Conservation (phyloP, 257 asterid genomes). For the Plectranthus barbatus region DNA sequence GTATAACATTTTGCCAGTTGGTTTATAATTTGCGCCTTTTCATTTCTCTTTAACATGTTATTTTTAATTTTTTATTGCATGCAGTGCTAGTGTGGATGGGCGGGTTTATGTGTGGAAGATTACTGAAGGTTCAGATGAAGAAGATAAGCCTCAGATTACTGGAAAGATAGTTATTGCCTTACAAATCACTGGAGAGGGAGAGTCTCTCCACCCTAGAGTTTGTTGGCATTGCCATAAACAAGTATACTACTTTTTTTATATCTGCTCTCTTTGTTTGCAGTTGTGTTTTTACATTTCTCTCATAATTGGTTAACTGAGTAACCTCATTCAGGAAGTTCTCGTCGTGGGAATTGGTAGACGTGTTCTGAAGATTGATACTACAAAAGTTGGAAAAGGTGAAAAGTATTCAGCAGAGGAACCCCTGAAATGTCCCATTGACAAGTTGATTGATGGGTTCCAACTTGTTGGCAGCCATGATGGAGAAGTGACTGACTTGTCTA, state of each 20-base stretch:
- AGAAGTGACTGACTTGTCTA: constrained; percentile 91
- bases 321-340: constrained; percentile 69
- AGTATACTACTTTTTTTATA: constrained; percentile 30
- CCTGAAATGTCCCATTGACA: constrained; percentile 62
- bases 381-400: constrained; percentile 84
- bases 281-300: background rate
- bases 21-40: constrained; percentile 7
- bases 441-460: constrained; percentile 81
- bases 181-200: constrained; percentile 80
- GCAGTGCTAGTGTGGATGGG: constrained; percentile 96
- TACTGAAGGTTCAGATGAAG: constrained; percentile 90
- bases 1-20: constrained; percentile 29
- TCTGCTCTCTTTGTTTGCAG: background rate
- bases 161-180: constrained; percentile 72
- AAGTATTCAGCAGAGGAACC: constrained; percentile 84
- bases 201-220: constrained; percentile 85
- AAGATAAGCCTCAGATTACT: constrained; percentile 83
- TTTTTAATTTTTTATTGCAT: constrained; percentile 9
- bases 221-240: constrained; percentile 99
- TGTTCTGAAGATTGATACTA: constrained; percentile 78
- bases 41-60: constrained; percentile 11
- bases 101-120: constrained; percentile 94
- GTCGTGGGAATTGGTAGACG: constrained; percentile 79
- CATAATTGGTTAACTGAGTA: constrained; percentile 9
- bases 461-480: constrained; percentile 95